Conservation (phyloP, 1,284 basidiomycete genomes). For the Rhodotorula sp. region DNA sequence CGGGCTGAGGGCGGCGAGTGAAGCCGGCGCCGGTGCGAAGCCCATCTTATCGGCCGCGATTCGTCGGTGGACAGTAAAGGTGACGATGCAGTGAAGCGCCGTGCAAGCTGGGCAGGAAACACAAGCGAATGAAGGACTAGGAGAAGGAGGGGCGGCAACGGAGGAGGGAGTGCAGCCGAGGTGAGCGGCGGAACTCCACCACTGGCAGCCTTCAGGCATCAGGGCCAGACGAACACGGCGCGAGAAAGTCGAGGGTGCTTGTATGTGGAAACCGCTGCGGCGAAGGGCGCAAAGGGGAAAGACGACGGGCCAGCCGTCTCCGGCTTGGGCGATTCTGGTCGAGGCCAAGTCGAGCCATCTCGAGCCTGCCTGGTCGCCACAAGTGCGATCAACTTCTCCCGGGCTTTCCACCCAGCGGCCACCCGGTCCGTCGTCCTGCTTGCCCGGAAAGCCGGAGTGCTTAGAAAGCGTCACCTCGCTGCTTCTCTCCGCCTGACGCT, state of each 20-base stretch:
- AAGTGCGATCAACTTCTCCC: background rate
- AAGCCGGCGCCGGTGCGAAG: slow-evolving; percentile 10
- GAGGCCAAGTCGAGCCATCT: no score
- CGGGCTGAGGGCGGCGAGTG: slow-evolving; percentile 10
- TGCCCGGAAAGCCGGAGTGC: no score
- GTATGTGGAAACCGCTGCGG: background rate
- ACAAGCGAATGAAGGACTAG: background rate
- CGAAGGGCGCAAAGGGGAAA: background rate
- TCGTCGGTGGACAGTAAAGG: background rate
- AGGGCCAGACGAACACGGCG: background rate
- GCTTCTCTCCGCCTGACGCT: no score
- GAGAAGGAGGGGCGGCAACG: no score
- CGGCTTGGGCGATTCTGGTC: no score
- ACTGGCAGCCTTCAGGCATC: no score
- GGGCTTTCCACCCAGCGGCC: background rate
- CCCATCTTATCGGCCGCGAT: slow-evolving; percentile 9
- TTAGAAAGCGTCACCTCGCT: no score
- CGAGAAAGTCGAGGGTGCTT: background rate
- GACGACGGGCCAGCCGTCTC: background rate
- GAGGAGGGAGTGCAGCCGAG: no score
- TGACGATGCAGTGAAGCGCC: background rate
- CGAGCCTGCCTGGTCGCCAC: background rate
- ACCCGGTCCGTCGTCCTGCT: no score
- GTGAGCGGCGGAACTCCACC: no score
- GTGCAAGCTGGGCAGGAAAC: background rate